These are phyloP conservation scores for Protomyces lactucae-debilis DNA, from an alignment of 1,139 yeast genomes.

Conservation along the genomic window DNA sequence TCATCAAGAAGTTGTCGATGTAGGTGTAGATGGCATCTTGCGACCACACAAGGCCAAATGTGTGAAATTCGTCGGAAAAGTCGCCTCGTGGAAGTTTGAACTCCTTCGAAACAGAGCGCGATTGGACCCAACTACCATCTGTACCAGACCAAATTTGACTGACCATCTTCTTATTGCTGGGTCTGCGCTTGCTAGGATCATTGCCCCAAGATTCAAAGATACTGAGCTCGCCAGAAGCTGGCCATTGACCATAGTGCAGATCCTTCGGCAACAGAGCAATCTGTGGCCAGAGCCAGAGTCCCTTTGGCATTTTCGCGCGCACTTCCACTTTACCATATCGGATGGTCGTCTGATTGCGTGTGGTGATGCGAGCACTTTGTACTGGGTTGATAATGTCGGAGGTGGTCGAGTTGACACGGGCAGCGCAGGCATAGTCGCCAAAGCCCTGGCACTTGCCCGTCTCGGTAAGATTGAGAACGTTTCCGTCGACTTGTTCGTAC, in stretches of 20 bases:
- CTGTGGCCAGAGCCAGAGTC: conserved; percentile 32
- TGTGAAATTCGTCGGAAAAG: conserved; percentile 24
- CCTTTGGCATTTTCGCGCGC: conserved; percentile 29
- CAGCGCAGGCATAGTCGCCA: conserved; percentile 24
- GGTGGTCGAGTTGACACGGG: conserved; percentile 22
- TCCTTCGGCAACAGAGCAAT: conserved; percentile 30
- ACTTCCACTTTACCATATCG: conserved; percentile 30
- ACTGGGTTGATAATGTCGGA: conserved; percentile 29
- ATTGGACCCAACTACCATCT: neutral
- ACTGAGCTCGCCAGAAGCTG: conserved; percentile 32
- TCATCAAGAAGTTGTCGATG: conserved; percentile 29
- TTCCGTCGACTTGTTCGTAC: conserved; percentile 26
- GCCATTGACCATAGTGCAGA: conserved; percentile 29
- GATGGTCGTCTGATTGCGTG: conserved; percentile 21
- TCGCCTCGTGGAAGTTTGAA: conserved; percentile 23
- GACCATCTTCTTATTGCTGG: conserved; percentile 28
- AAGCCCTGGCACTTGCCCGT: conserved; percentile 27
- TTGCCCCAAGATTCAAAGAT: conserved; percentile 30
- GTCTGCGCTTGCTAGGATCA: conserved; percentile 27
- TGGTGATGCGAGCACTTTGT: conserved; percentile 29
- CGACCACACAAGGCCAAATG: conserved; percentile 30
- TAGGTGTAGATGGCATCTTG: conserved; percentile 29
- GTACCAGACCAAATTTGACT: conserved; percentile 30
- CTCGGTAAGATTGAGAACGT: conserved; percentile 29
- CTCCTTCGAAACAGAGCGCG: conserved; percentile 7